Evolutionary conservation across 257 asterid genomes (phyloP), one percentile per base, ranked within the genome.

Genomic region (Fraxinus excelsior): DNA sequence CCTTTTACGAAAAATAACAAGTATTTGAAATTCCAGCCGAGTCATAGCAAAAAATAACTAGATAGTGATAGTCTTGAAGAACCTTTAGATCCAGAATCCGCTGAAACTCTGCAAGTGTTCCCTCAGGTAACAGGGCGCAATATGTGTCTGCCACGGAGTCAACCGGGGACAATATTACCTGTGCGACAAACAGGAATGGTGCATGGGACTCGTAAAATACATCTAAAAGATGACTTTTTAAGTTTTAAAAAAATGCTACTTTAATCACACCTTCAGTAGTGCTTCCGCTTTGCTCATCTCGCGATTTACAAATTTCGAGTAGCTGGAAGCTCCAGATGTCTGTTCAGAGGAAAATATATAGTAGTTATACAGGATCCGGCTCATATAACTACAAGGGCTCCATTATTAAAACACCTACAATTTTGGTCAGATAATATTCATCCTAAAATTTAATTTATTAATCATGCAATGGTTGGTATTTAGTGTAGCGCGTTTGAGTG

Each of bases 211-310:
- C 40, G 49, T 67, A 71, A 62, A 72, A 40, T 62, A 75, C 49
- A 73, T 19, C 67, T 42, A 29, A 38, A 80, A 67, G 75, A 37
- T 28, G 71, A 23, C 72, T 34, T 13, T 74, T 25, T 7, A 74
- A 79, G 79, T 19, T 5, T 25, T 75, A 56, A 32, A 76, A 56
- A 32, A 35, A 21, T 23, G 28, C 18, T 35, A 26, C 44, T 42
- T 74, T 58, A 72, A 69, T 70, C 79, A 77, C 76, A 91, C 98
- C 97, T 96, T 96, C 77, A 96, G 83, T 65, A 96, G 85, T 79
- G 99, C 98, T 89, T 96, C 99, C 64, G 99, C 99, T 88, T 96
- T 96, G 97, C 99, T 96, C 98, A 93, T 96, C 85, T 96, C 99
- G 72, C 97, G 92, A 86, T 90, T 90, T 21, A 96, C 98, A 84